These are phyloP conservation scores for Tetrahymena thermophila DNA, from an alignment of 73 alveolate species.

Conservation along the genomic window DNA sequence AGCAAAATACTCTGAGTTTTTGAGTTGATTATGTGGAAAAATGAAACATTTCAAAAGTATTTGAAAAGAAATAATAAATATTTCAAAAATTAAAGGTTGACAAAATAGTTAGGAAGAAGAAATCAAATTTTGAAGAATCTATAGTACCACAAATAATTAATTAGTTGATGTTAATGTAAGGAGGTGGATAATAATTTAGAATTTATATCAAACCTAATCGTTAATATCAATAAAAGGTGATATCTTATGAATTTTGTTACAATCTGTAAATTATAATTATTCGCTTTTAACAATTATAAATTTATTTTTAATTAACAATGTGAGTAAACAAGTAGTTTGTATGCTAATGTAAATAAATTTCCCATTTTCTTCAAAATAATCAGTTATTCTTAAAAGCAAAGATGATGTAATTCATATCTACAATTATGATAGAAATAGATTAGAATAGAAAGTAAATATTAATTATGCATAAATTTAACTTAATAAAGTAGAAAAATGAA, in stretches of 20 bases:
- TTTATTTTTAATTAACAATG: too few relatives aligned
- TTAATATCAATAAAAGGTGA: not conserved
- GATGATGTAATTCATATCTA: not conserved
- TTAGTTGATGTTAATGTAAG: not conserved
- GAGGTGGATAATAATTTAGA: not conserved
- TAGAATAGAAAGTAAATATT: not conserved
- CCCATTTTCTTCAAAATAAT: not conserved
- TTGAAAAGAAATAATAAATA: too few relatives aligned
- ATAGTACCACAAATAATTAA: not conserved
- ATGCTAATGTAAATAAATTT: too few relatives aligned
- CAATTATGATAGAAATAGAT: not conserved
- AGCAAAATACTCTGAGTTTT: too few relatives aligned
- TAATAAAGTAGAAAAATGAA: not conserved
- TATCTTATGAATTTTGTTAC: not conserved
- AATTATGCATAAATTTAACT: not conserved
- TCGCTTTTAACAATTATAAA: not conserved
- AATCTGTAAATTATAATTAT: not conserved
- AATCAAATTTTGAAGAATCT: too few relatives aligned
- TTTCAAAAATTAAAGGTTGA: too few relatives aligned
- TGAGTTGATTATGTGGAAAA: not conserved
- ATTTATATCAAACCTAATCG: not conserved
- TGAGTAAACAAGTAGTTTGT: too few relatives aligned
- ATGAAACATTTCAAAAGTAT: too few relatives aligned
- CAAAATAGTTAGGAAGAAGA: not conserved
- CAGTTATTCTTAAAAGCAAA: not conserved